Conservation (phyloP, 169 alveolate genomes). For the Theileria luwenshuni region DNA sequence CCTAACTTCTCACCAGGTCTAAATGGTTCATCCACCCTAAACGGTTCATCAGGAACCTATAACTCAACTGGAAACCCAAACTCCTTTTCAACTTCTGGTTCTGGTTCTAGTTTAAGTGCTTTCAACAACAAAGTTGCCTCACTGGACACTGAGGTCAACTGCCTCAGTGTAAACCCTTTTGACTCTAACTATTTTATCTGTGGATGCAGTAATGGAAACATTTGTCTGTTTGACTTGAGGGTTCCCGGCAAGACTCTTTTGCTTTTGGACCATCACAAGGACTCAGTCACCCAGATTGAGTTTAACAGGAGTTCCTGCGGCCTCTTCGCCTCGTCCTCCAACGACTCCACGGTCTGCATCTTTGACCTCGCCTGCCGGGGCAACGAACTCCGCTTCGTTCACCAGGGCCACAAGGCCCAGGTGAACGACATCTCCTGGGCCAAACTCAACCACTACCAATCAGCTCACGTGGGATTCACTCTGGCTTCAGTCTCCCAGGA, state of each 20-base stretch:
- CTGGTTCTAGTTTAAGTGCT: conserved; percentile 12
- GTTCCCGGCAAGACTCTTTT: conserved; percentile 45
- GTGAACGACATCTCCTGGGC: conserved; percentile 76
- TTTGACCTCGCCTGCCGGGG: conserved; percentile 71
- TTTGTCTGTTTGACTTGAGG: conserved; percentile 74
- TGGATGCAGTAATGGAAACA: conserved; percentile 66
- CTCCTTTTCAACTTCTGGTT: no score
- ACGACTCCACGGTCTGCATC: conserved; percentile 72
- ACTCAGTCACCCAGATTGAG: conserved; percentile 70
- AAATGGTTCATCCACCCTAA: background rate
- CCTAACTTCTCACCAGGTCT: background rate
- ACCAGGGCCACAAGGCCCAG: conserved; percentile 75
- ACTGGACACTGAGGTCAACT: conserved; percentile 43
- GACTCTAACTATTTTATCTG: conserved; percentile 55
- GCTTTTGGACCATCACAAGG: conserved; percentile 68
- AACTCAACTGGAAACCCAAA: no score
- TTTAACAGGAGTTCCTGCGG: conserved; percentile 73
- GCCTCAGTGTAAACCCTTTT: conserved; percentile 69
- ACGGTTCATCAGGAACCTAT: background rate
- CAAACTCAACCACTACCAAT: conserved; percentile 17
- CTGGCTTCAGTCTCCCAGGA: conserved; percentile 62
- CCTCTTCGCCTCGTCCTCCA: conserved; percentile 74
- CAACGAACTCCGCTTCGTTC: conserved; percentile 70
- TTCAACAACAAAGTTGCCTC: conserved; percentile 19
- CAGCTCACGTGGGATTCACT: conserved; percentile 51